Percentiles rank a stretch among this genome's conserved stretches.
Evolutionary conservation across 2,329 filamentous ascomycete species (phyloP).

Genomic region (Mariannaea elegans): DNA sequence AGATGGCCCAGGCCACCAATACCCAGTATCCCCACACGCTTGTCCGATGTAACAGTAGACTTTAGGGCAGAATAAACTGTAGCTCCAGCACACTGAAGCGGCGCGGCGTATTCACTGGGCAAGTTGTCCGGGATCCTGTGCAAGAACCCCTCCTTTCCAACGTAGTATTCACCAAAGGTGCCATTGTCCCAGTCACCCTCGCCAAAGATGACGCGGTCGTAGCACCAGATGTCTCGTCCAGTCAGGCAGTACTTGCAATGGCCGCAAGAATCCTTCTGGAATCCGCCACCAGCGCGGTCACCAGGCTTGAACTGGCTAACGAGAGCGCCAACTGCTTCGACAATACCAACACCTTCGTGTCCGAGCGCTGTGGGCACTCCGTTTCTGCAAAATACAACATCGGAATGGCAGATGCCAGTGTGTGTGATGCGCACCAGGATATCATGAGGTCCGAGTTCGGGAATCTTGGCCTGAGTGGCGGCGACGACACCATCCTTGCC

Average conservation of each 20-base stretch:
- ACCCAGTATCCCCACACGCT: conserved; percentile 10
- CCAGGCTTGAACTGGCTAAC: conserved; percentile 55
- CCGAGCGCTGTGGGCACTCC: conserved; percentile 49
- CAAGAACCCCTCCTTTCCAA: conserved; percentile 17
- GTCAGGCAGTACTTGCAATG: conserved; percentile 56
- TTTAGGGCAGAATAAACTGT: conserved; percentile 17
- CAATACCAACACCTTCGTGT: conserved; percentile 60
- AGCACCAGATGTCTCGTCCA: conserved; percentile 24
- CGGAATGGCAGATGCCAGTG: conserved; percentile 20
- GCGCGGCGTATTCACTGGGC: conserved; percentile 17
- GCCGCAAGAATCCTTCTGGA: conserved; percentile 59
- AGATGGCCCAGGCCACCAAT: conserved; percentile 20
- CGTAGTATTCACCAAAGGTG: conserved; percentile 16
- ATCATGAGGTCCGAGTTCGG: conserved; percentile 19
- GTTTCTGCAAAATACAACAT: neutral
- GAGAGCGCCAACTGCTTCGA: conserved; percentile 53
- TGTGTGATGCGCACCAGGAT: conserved; percentile 25
- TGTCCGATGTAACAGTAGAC: neutral
- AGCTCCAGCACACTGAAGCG: conserved; percentile 20
- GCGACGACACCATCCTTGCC: neutral
- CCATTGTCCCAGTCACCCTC: conserved; percentile 20
- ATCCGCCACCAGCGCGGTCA: conserved; percentile 53
- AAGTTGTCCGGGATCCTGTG: conserved; percentile 17
- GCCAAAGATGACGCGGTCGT: conserved; percentile 21
- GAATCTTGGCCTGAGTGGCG: neutral